These are phyloP conservation scores for Liriodendron chinense DNA, from an alignment of 164 flowering plant genomes.

Conservation along the genomic window DNA sequence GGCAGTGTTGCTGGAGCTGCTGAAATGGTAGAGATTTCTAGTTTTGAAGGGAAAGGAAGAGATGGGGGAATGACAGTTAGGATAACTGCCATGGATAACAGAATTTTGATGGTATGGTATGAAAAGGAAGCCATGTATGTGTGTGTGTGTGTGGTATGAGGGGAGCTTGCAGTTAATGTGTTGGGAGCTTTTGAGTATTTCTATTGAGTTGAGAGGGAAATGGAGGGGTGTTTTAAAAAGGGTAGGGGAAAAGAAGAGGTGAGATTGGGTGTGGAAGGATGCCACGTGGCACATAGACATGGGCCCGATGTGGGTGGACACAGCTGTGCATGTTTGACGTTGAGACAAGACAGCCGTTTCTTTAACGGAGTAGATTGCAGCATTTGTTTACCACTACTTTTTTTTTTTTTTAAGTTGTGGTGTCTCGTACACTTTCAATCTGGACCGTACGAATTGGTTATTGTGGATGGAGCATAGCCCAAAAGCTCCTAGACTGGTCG, in stretches of 20 bases:
- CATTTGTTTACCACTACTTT: background rate
- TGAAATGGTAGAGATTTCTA: slow-evolving; percentile 24
- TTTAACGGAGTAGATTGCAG: background rate
- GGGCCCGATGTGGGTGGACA: slow-evolving; percentile 19
- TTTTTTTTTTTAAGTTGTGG: no score
- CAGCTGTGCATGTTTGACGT: slow-evolving; percentile 29
- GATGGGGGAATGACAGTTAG: slow-evolving; percentile 20
- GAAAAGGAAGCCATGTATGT: slow-evolving; percentile 43
- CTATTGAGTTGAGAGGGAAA: background rate
- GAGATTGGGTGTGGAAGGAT: slow-evolving; percentile 14
- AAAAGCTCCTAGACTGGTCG: background rate
- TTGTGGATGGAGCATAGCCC: background rate
- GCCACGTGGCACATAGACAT: slow-evolving; percentile 23
- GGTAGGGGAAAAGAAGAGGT: slow-evolving; percentile 9
- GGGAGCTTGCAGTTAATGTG: slow-evolving; percentile 18
- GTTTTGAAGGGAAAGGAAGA: slow-evolving; percentile 11
- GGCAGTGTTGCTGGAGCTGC: slow-evolving; percentile 38
- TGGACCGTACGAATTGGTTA: background rate
- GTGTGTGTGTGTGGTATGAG: slow-evolving; percentile 3
- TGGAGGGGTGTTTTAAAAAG: slow-evolving; percentile 11
- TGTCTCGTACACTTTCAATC: no score
- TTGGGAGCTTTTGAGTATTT: background rate
- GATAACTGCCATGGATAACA: slow-evolving; percentile 20
- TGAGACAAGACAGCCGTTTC: background rate
- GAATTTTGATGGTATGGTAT: slow-evolving; percentile 8